Percentiles rank a stretch among this genome's conserved stretches.
phyloP scores from a whole-genome alignment of 805 yeast genomes.

The Candida berthetii region DNA sequence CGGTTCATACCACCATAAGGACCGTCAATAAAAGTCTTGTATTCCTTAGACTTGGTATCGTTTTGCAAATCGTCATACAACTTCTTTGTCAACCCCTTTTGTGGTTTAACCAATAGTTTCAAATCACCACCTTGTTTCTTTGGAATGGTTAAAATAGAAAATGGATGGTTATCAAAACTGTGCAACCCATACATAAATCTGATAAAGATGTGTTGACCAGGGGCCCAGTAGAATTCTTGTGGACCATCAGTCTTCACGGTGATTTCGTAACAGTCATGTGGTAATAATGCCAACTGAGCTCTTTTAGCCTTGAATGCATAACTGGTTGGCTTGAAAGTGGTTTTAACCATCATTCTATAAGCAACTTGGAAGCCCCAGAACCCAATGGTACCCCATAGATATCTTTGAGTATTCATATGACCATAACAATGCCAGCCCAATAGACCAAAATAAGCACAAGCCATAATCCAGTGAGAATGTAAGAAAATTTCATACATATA shows the following conservation, averaged over 20 bases:
- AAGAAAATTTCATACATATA: conserved; percentile 40
- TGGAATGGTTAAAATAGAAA: conserved; percentile 36
- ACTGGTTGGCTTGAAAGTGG: conserved; percentile 37
- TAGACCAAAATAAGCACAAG: conserved; percentile 39
- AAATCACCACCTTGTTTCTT: conserved; percentile 21
- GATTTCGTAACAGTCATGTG: conserved; percentile 28
- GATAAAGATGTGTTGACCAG: conserved; percentile 51
- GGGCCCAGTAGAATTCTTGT: conserved; percentile 36
- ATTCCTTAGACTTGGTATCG: conserved; percentile 16
- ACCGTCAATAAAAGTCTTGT: conserved; percentile 42
- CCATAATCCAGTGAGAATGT: conserved; percentile 49
- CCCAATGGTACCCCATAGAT: conserved; percentile 44
- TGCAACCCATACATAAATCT: conserved; percentile 36
- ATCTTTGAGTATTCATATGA: conserved; percentile 29
- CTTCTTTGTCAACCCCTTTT: conserved; percentile 38
- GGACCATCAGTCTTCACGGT: conserved; percentile 16
- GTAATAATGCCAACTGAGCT: conserved; percentile 22
- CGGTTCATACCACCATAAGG: conserved; percentile 52
- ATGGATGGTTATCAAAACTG: conserved; percentile 50
- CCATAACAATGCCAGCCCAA: conserved; percentile 38
- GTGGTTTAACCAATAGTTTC: conserved; percentile 39
- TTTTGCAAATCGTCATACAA: conserved; percentile 22
- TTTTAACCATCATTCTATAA: conserved; percentile 39
- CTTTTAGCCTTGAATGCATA: conserved; percentile 32
- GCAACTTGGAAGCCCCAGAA: conserved; percentile 44